phyloP scores from a whole-genome alignment of 257 asterid species.

The Solanum corneliomulleri region DNA sequence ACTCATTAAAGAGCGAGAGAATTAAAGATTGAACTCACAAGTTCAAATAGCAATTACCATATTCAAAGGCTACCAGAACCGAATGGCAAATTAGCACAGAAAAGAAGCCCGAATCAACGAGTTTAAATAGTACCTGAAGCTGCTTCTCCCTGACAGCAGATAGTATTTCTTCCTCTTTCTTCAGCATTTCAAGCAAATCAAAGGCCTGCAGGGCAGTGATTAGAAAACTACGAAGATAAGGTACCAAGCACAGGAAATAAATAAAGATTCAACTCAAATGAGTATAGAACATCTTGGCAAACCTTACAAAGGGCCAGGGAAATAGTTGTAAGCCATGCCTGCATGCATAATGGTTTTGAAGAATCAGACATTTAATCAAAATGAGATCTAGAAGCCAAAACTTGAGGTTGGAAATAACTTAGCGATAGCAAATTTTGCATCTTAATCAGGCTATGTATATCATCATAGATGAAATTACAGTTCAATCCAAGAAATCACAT shows the following conservation, averaged over 20 bases:
- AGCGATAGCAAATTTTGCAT: neutral
- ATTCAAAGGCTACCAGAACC: neutral
- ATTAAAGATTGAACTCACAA: neutral
- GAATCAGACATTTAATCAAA: neutral
- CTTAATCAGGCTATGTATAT: neutral
- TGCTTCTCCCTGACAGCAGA: conserved; percentile 60
- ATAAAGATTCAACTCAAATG: neutral
- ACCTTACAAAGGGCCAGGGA: conserved; percentile 91
- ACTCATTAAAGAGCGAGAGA: neutral
- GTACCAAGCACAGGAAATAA: neutral
- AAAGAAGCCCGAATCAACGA: neutral
- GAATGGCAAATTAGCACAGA: neutral
- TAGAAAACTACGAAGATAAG: neutral
- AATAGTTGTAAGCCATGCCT: conserved; percentile 89
- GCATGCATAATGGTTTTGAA: conserved; percentile 1
- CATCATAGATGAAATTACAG: neutral
- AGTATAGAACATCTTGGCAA: conserved; percentile 12
- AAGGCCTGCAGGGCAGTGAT: conserved; percentile 41
- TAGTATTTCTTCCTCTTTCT: conserved; percentile 91
- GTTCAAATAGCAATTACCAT: neutral
- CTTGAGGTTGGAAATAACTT: neutral
- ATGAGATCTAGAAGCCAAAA: neutral
- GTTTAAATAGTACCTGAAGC: conserved; percentile 40
- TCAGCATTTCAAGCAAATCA: conserved; percentile 90
- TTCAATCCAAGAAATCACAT: neutral